A percentile compares a stretch with the other conserved stretches of the same genome.
Conservation (phyloP, 805 yeast species). For the Candida lessepsii region DNA sequence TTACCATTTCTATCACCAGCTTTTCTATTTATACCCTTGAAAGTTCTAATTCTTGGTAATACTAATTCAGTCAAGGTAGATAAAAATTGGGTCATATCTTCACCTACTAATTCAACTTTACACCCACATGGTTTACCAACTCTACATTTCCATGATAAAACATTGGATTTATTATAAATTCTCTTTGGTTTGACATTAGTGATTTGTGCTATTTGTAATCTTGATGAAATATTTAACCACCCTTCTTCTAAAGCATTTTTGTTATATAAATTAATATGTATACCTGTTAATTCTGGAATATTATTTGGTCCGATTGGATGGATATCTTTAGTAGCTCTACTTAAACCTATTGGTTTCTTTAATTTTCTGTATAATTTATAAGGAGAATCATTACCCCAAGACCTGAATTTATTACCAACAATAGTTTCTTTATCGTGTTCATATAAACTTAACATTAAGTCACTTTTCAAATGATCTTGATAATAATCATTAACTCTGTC, state of each 20-base stretch:
- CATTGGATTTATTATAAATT: constrained; percentile 72
- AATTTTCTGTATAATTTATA: constrained; percentile 82
- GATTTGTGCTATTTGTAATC: constrained; percentile 82
- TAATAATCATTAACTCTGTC: constrained; percentile 82
- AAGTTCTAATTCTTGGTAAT: constrained; percentile 88
- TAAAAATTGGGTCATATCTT: constrained; percentile 81
- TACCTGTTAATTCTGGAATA: constrained; percentile 67
- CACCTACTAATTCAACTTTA: constrained; percentile 71
- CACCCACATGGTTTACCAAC: constrained; percentile 92
- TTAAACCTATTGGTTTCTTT: constrained; percentile 73
- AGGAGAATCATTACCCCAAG: constrained; percentile 87
- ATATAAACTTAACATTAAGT: constrained; percentile 74
- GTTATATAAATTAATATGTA: constrained; percentile 75
- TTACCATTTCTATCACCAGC: constrained; percentile 87
- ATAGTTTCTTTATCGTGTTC: constrained; percentile 57
- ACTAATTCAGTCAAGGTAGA: constrained; percentile 88
- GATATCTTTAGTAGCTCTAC: constrained; percentile 71
- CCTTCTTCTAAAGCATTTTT: constrained; percentile 67
- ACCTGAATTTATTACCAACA: constrained; percentile 69
- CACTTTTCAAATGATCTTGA: constrained; percentile 68
- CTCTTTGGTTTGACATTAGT: constrained; percentile 85
- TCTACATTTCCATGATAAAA: constrained; percentile 82
- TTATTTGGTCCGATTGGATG: constrained; percentile 64
- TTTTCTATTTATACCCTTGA: constrained; percentile 69
- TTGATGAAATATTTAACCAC: constrained; percentile 72